These are phyloP conservation scores for Strobilomyces confusus DNA, from an alignment of 768 basidiomycete species.

Conservation along the genomic window DNA sequence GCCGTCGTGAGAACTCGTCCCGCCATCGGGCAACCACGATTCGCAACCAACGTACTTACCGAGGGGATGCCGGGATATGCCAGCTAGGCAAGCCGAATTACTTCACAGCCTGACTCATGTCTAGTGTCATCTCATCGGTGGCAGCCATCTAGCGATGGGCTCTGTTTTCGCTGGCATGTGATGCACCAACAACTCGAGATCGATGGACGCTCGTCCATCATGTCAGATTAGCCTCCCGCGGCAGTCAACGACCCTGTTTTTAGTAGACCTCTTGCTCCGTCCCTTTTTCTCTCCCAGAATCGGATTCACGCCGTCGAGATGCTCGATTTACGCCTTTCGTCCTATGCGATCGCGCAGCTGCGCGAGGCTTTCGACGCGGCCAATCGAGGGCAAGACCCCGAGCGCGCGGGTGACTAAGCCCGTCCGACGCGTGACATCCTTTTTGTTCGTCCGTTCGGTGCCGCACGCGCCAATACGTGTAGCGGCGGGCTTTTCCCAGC, in stretches of 20 bases:
- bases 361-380: background rate
- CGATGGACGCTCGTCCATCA: conserved; percentile 14
- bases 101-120: conserved; percentile 16
- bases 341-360: background rate
- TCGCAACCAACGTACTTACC: conserved; percentile 7
- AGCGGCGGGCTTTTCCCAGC: conserved; percentile 9
- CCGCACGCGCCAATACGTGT: conserved; percentile 1
- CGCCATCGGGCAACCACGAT: background rate
- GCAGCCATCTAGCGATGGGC: conserved; percentile 14
- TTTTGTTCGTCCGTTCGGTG: conserved; percentile 3
- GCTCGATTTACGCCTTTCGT: conserved; percentile 9
- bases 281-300: background rate
- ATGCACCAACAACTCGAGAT: conserved; percentile 21
- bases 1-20: conserved; percentile 12
- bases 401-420: conserved; percentile 5
- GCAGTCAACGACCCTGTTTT: conserved; percentile 8
- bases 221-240: conserved; percentile 23
- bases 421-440: background rate
- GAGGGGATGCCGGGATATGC: conserved; percentile 21
- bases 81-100: conserved; percentile 19
- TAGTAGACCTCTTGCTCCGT: conserved; percentile 14
- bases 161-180: conserved; percentile 20
- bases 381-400: background rate
- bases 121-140: conserved; percentile 5
- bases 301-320: conserved; percentile 3